phyloP scores from a whole-genome alignment of 805 yeast species.

The Hanseniaspora meyeri region DNA sequence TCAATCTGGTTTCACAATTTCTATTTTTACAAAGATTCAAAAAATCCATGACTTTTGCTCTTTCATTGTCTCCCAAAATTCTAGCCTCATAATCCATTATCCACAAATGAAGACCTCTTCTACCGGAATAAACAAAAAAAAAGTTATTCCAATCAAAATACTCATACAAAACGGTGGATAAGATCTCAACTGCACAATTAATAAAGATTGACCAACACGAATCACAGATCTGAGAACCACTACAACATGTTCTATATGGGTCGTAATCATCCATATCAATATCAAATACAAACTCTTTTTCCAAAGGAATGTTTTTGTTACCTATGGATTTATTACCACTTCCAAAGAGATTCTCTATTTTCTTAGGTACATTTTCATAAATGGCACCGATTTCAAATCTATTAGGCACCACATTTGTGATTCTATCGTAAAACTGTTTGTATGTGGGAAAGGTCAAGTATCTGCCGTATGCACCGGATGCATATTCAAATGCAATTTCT shows the following conservation, averaged over 20 bases:
- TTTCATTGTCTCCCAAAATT: slow-evolving; percentile 51
- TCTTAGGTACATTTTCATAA: slow-evolving; percentile 76
- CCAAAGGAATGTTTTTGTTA: slow-evolving; percentile 40
- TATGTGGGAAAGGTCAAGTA: slow-evolving; percentile 60
- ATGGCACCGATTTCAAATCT: slow-evolving; percentile 94
- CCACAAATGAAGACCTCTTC: slow-evolving; percentile 99
- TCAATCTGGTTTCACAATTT: slow-evolving; percentile 35
- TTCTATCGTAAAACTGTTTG: slow-evolving; percentile 69
- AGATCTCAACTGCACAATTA: slow-evolving; percentile 64
- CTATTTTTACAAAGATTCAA: slow-evolving; percentile 58
- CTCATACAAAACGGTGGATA: slow-evolving; percentile 58
- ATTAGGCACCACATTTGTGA: slow-evolving; percentile 62
- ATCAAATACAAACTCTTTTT: slow-evolving; percentile 87
- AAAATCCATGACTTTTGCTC: slow-evolving; percentile 75
- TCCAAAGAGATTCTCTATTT: slow-evolving; percentile 64
- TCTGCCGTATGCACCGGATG: slow-evolving; percentile 80
- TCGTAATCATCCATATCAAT: slow-evolving; percentile 97
- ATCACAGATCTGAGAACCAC: slow-evolving; percentile 67
- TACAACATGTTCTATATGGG: slow-evolving; percentile 83
- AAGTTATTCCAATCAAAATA: slow-evolving; percentile 83
- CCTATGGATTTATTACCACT: slow-evolving; percentile 38
- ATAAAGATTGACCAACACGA: slow-evolving; percentile 86
- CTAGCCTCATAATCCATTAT: slow-evolving; percentile 79
- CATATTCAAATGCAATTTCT: slow-evolving; percentile 84
- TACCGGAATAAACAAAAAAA: slow-evolving; percentile 93